Evolutionary conservation across 1,139 yeast species (phyloP).

Genomic region (Kodamaea derodonti): DNA sequence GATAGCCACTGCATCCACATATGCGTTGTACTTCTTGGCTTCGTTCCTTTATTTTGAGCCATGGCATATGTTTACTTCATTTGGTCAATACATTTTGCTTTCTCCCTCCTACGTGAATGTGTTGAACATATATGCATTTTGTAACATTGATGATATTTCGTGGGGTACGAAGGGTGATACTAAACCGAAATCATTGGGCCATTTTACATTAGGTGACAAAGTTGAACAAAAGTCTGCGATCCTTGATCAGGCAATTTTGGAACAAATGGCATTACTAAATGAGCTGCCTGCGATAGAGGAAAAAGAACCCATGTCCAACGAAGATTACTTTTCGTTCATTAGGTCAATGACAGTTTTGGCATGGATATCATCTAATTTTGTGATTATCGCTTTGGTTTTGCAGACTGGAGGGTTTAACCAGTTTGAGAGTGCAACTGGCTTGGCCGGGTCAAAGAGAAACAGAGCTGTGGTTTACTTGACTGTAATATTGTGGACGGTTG

Average conservation of each 20-base stretch:
- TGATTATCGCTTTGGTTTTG: slow-evolving; percentile 66
- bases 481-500: slow-evolving; percentile 76
- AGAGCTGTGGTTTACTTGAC: slow-evolving; percentile 56
- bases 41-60: slow-evolving; percentile 48
- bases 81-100: slow-evolving; percentile 41
- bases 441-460: slow-evolving; percentile 13
- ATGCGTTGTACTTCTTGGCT: slow-evolving; percentile 44
- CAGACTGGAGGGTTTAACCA: slow-evolving; percentile 62
- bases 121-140: slow-evolving; percentile 46
- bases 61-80: slow-evolving; percentile 52
- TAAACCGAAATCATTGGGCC: slow-evolving; percentile 46
- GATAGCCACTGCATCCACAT: slow-evolving; percentile 45
- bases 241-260: slow-evolving; percentile 56
- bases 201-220: slow-evolving; percentile 63
- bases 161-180: slow-evolving; percentile 53
- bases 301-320: slow-evolving; percentile 35
- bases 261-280: slow-evolving; percentile 60
- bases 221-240: slow-evolving; percentile 61
- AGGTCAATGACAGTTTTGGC: slow-evolving; percentile 76
- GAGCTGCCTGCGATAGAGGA: slow-evolving; percentile 22
- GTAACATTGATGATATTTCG: slow-evolving; percentile 48
- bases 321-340: slow-evolving; percentile 75
- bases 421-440: slow-evolving; percentile 16
- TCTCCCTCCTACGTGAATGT: slow-evolving; percentile 49
- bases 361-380: slow-evolving; percentile 79